Evolutionary conservation across 495 filamentous ascomycete genomes (phyloP), one percentile per base, ranked within the genome.

Genomic region (Aspergillus olivimuriae): DNA sequence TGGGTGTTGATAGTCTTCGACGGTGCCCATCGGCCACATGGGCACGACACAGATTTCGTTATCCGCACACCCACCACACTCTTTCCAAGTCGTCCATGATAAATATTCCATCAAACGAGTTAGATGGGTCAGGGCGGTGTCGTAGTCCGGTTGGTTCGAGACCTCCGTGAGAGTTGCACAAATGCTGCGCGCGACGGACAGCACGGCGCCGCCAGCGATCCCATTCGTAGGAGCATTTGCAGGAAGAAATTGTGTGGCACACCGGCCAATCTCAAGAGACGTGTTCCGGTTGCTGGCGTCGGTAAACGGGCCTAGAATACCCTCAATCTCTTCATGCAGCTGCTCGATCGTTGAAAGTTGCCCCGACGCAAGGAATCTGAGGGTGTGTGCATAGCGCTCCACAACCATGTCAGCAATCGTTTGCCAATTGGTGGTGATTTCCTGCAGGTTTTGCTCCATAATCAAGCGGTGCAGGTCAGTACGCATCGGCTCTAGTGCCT

Each of bases 11-110:
- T 78, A 72, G 44, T 82, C 78, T 15, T 75, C 64, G 0, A 63
- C 50, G 0, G 68, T 68, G 0, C 81, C 81, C 52, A 73, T 67
- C 0, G 81, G 82, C 78, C 81, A 85, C 56, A 84, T 78, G 1
- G 82, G 76, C 2, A 82, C 51, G n/a, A 81, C 70, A 59, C 81
- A 84, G n/a, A 80, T 65, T 57, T 85, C 76, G 43, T 80, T 72
- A 14, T 62, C 56, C 0, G 44, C 56, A 44, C 81, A 85, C 12
- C 60, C 62, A 4, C 63, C 60, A 43, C 81, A 83, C 35, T 76
- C 61, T 50, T 80, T 81, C 78, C 79, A 86, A 0, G 60, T 73
- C 15, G 75, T 65, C 81, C 82, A 86, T 12, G 62, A 55, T 18
- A 86, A 63, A 37, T 74, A 71, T 0, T 59, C 52, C 18, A 75